phyloP scores from a whole-genome alignment of 768 basidiomycete species.

The Melanogaster broomeanus region DNA sequence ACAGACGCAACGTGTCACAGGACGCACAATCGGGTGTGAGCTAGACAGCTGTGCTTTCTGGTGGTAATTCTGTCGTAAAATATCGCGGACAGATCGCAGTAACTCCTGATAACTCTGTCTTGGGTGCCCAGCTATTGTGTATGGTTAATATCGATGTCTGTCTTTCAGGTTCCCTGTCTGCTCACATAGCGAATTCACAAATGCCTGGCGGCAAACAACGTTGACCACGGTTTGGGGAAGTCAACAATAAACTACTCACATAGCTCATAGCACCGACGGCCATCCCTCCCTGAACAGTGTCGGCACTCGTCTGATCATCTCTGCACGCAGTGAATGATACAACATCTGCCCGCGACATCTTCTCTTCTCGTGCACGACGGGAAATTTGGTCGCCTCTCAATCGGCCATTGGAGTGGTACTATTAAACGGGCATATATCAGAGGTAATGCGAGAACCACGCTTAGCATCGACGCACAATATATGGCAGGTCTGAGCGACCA shows the following conservation, averaged over 20 bases:
- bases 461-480: constrained; percentile 22
- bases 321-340: constrained; percentile 74
- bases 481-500: constrained; percentile 23
- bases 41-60: constrained; percentile 77
- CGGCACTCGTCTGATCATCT: constrained; percentile 73
- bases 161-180: not conserved
- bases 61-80: constrained; percentile 59
- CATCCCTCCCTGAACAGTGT: constrained; percentile 61
- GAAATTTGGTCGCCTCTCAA: constrained; percentile 47
- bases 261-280: constrained; percentile 83
- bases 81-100: constrained; percentile 55
- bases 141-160: not conserved
- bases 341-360: constrained; percentile 75
- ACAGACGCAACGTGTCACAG: not conserved
- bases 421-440: not conserved
- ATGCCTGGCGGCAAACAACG: constrained; percentile 47
- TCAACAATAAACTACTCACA: constrained; percentile 41
- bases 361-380: constrained; percentile 34
- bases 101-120: constrained; percentile 67
- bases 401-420: constrained; percentile 65
- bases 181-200: constrained; percentile 52
- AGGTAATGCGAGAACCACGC: not conserved
- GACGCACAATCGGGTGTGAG: constrained; percentile 63
- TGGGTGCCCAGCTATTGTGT: constrained; percentile 44
- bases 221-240: not conserved